Conservation (phyloP, 2,329 filamentous ascomycete genomes). For the Diaporthe longicolla region DNA sequence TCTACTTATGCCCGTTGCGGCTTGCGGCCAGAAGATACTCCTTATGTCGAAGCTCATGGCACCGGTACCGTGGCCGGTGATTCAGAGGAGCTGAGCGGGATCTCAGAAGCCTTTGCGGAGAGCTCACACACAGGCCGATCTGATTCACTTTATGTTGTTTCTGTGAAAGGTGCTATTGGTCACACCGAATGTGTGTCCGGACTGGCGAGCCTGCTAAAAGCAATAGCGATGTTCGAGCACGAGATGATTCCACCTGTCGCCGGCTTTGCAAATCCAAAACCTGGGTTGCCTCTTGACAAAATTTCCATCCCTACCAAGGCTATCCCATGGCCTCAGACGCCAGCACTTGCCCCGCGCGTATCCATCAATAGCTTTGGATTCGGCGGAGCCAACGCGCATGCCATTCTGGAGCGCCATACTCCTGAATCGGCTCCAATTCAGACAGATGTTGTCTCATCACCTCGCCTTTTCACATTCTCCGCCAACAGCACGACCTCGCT, state of each 20-base stretch:
- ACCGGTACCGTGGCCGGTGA: not conserved
- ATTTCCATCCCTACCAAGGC: not conserved
- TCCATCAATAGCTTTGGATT: constrained; percentile 33
- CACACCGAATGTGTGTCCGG: not conserved
- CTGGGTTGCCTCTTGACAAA: not conserved
- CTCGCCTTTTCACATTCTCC: constrained; percentile 22
- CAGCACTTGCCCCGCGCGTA: not conserved
- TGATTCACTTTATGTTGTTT: not conserved
- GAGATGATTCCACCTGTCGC: not conserved
- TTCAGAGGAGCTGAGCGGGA: not conserved
- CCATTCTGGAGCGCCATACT: not conserved
- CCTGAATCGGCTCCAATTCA: not conserved
- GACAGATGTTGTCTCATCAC: not conserved
- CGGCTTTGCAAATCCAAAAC: not conserved
- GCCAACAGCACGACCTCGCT: constrained; percentile 11
- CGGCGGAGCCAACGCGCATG: not conserved
- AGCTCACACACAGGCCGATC: not conserved
- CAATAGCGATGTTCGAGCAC: not conserved
- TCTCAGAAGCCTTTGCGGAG: not conserved
- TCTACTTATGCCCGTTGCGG: not conserved
- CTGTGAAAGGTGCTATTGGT: not conserved
- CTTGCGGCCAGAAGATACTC: not conserved
- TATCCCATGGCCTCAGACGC: not conserved
- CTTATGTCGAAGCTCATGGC: not conserved
- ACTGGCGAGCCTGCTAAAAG: not conserved